phyloP scores from a whole-genome alignment of 805 yeast genomes.

The Cephaloascus albidus region DNA sequence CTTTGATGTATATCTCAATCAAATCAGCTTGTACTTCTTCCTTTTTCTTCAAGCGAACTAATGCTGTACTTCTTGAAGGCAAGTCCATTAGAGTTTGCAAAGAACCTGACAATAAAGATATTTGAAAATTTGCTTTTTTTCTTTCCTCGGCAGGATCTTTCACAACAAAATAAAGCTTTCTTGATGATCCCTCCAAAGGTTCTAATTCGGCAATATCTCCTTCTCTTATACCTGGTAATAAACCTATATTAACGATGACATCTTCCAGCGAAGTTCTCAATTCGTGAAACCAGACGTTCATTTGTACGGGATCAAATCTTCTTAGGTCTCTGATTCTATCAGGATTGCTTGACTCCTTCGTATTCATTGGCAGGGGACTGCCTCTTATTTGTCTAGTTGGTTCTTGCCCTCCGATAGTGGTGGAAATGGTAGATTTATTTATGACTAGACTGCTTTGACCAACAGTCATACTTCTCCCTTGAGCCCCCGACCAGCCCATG shows the following conservation, averaged over 20 bases:
- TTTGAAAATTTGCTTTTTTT: slow-evolving; percentile 20
- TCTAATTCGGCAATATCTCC: slow-evolving; percentile 73
- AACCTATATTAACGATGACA: slow-evolving; percentile 51
- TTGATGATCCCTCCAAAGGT: slow-evolving; percentile 27
- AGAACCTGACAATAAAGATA: slow-evolving; percentile 54
- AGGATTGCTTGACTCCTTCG: background rate
- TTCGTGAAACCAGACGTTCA: slow-evolving; percentile 64
- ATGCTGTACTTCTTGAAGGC: slow-evolving; percentile 58
- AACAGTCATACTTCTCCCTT: background rate
- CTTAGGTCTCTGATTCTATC: background rate
- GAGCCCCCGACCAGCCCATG: no score
- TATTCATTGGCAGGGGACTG: background rate
- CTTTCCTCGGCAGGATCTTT: slow-evolving; percentile 18
- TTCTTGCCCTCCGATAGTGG: background rate
- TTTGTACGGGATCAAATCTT: slow-evolving; percentile 21
- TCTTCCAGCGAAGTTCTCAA: slow-evolving; percentile 43
- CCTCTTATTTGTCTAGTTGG: no score
- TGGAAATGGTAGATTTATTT: background rate
- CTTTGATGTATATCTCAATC: slow-evolving; percentile 74
- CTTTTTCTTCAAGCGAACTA: slow-evolving; percentile 37
- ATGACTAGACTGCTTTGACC: background rate
- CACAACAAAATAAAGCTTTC: slow-evolving; percentile 34
- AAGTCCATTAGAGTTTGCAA: slow-evolving; percentile 53
- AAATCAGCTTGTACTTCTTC: slow-evolving; percentile 64
- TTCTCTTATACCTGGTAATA: slow-evolving; percentile 53